Conservation (phyloP, 2,329 filamentous ascomycete genomes). For the Myriosclerotinia scirpicola region DNA sequence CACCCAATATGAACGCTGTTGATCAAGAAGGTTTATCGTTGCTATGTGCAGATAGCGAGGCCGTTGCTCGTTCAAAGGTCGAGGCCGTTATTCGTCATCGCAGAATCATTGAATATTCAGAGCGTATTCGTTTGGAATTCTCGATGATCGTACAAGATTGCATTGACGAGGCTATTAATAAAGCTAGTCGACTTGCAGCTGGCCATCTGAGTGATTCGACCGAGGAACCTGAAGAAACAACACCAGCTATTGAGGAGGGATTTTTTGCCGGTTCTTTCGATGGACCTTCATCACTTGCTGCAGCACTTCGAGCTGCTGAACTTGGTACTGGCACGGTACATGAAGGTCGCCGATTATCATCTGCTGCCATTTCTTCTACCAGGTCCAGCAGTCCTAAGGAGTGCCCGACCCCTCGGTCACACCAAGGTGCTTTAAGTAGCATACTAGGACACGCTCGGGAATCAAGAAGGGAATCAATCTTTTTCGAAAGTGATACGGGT, state of each 20-base stretch:
- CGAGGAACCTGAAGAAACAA: slow-evolving; percentile 46
- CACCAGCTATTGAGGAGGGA: slow-evolving; percentile 52
- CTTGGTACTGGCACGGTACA: slow-evolving; percentile 31
- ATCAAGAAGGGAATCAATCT: slow-evolving; percentile 73
- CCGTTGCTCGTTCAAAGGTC: slow-evolving; percentile 80
- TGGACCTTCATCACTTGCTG: slow-evolving; percentile 55
- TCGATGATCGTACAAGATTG: slow-evolving; percentile 92
- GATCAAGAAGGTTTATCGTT: slow-evolving; percentile 89
- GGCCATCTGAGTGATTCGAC: slow-evolving; percentile 80
- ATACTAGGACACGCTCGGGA: slow-evolving; percentile 58
- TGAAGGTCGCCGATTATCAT: slow-evolving; percentile 50
- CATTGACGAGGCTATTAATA: slow-evolving; percentile 86
- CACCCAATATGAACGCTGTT: slow-evolving; percentile 83
- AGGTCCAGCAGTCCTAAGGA: slow-evolving; percentile 83
- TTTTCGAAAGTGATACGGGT: slow-evolving; percentile 79
- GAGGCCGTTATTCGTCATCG: slow-evolving; percentile 91
- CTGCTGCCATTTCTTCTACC: slow-evolving; percentile 60
- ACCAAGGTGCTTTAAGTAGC: slow-evolving; percentile 56
- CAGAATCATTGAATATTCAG: slow-evolving; percentile 91
- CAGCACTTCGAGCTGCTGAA: slow-evolving; percentile 48
- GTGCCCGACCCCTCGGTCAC: slow-evolving; percentile 86
- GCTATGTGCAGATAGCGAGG: slow-evolving; percentile 88
- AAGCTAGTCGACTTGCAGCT: slow-evolving; percentile 83
- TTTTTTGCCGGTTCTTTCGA: slow-evolving; percentile 57
- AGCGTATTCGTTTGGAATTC: slow-evolving; percentile 92